Percentiles rank a stretch among this genome's conserved stretches.
Conservation (phyloP, 768 basidiomycete genomes). For the Naganishia friedmannii region DNA sequence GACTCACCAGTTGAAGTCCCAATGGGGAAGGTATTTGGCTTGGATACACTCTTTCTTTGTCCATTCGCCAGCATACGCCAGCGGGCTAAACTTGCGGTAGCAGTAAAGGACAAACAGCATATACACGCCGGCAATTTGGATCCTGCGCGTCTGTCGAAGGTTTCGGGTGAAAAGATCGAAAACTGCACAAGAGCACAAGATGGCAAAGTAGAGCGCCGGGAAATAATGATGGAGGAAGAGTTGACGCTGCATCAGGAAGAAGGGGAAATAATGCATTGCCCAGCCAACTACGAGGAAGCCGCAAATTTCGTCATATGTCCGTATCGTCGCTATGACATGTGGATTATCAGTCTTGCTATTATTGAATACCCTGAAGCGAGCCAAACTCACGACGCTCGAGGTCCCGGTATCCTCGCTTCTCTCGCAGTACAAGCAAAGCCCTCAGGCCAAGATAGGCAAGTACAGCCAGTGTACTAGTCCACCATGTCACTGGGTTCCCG, state of each 20-base stretch:
- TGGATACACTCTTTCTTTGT: conserved; percentile 71
- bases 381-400: conserved; percentile 78
- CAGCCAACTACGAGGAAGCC: conserved; percentile 91
- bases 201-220: conserved; percentile 67
- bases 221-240: conserved; percentile 98
- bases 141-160: conserved; percentile 68
- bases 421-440: conserved; percentile 76
- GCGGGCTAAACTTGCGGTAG: conserved; percentile 72
- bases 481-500: conserved; percentile 94
- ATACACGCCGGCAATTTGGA: conserved; percentile 76
- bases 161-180: conserved; percentile 84
- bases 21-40: conserved; percentile 83
- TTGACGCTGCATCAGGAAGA: conserved; percentile 95
- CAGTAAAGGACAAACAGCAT: conserved; percentile 65
- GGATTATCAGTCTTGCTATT: not conserved
- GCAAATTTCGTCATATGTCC: conserved; percentile 73
- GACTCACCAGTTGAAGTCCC: conserved; percentile 82
- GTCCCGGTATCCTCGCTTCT: conserved; percentile 85
- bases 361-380: not conserved
- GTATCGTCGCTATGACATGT: conserved; percentile 3
- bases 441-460: conserved; percentile 66
- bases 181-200: conserved; percentile 66
- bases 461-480: conserved; percentile 71
- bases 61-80: conserved; percentile 83
- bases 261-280: conserved; percentile 89